Conservation (phyloP, 345 rosid species). For the Eucalyptus marginata region DNA sequence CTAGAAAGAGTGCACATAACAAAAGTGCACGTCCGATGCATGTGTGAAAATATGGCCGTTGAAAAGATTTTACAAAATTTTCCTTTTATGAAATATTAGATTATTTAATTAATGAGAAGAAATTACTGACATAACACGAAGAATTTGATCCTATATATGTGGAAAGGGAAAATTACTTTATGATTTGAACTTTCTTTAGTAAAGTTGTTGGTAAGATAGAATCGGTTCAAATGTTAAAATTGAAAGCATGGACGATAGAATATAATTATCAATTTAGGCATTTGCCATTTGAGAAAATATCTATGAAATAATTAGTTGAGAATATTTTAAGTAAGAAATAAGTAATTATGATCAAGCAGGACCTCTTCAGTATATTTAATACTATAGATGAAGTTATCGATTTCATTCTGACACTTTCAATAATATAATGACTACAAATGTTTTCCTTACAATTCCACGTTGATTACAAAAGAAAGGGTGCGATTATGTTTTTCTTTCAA, state of each 20-base stretch:
- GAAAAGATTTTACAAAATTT: not conserved
- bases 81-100: not conserved
- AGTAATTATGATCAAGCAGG: not conserved
- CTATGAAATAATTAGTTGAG: no score
- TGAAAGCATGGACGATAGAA: not conserved
- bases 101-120: not conserved
- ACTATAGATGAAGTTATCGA: not conserved
- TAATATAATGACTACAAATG: rapidly evolving
- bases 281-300: not conserved
- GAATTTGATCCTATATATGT: not conserved
- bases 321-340: no score
- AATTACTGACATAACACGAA: rapidly evolving
- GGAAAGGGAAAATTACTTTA: not conserved
- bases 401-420: no score
- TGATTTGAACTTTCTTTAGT: not conserved
- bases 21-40: not conserved
- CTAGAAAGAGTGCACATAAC: not conserved
- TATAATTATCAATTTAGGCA: not conserved
- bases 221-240: no score
- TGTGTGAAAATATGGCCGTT: not conserved
- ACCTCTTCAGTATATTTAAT: not conserved
- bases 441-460: no score
- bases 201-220: no score
- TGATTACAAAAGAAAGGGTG: not conserved
- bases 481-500: not conserved